phyloP scores from a whole-genome alignment of 345 rosid genomes.

The Acer campestre region DNA sequence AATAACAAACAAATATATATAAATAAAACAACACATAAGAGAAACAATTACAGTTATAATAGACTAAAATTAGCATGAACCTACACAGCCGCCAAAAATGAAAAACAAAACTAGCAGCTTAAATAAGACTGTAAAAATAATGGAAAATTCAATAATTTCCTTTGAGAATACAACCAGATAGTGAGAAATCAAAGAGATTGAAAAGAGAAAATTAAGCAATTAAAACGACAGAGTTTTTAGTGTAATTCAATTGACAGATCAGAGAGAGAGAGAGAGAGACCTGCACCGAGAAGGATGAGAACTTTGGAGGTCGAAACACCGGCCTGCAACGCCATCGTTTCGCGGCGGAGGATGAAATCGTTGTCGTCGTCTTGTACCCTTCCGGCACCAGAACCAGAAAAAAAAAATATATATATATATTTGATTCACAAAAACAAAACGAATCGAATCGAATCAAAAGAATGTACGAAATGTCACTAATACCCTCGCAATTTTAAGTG shows the following conservation, averaged over 20 bases:
- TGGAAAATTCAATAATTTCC: not conserved
- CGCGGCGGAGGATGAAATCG: conserved; percentile 16
- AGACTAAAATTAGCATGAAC: not conserved
- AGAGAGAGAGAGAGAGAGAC: conserved; percentile 29
- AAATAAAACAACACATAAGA: not conserved
- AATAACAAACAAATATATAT: not conserved
- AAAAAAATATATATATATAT: too few relatives aligned
- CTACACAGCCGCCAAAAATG: too few relatives aligned
- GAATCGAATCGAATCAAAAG: not conserved
- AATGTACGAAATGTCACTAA: not conserved
- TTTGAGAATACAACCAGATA: not conserved
- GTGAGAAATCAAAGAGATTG: not conserved
- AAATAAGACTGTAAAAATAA: not conserved
- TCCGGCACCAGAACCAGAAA: not conserved
- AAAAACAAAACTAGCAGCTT: not conserved
- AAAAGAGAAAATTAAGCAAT: not conserved
- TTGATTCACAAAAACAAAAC: not conserved
- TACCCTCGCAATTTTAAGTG: not conserved
- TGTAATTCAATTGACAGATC: not conserved
- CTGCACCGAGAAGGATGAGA: conserved; percentile 82
- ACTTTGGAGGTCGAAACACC: conserved; percentile 84
- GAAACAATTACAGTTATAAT: not conserved
- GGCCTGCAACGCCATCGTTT: conserved; percentile 81
- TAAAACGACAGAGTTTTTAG: not conserved
- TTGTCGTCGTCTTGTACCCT: not conserved